Base-by-base conservation (phyloP, 345 rosid genomes). In the Excoecaria cochinchinensis region DNA sequence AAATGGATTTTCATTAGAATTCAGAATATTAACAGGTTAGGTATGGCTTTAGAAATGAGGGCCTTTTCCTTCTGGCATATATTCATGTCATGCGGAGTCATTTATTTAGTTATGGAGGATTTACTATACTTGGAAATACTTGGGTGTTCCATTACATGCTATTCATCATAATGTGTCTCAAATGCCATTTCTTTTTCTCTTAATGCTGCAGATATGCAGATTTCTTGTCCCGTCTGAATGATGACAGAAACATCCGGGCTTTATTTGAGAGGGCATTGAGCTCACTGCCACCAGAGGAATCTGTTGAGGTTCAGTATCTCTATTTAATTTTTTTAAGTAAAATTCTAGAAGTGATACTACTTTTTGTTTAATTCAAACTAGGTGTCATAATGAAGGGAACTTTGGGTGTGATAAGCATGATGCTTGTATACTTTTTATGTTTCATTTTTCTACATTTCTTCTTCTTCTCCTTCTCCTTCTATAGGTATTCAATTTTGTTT, bases 231-330 rank as follows among this genome's bases (percentile, higher is more conserved):
- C 89, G 93, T 70, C 78, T 95, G 84, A 95, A 92, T 80, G 99
- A 95, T 75, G 99, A 92, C 75, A 92, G 88, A 78, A 95, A 95
- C 76, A 95, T 92, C 72, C 85, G 97, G 40, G 99, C 99, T 79
- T 80, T 95, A 71, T 95, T 92, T 87, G 99, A 95, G 83, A 84
- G 99, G 51, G 97, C 99, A 55, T 86, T 92, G 75, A 92, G 97
- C 82, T 88, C 97, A 38, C 84, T 95, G 68, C 97, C 97, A 65
- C 82, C 89, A 13, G 99, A 91, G 78, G 88, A 86, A 66, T 95
- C 99, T 74, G 80, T 84, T 83, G 99, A 95, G 97, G 98, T 94
- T 79, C n/a, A 73, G 57, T 79, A 22, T 63, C 61, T 63, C 38
- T 57, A 3, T 70, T 53, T 9, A 5, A 10, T 62, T 74, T 64